Base-by-base conservation (phyloP, 2,329 filamentous ascomycete genomes). In the Sphaerulina vaccinii region DNA sequence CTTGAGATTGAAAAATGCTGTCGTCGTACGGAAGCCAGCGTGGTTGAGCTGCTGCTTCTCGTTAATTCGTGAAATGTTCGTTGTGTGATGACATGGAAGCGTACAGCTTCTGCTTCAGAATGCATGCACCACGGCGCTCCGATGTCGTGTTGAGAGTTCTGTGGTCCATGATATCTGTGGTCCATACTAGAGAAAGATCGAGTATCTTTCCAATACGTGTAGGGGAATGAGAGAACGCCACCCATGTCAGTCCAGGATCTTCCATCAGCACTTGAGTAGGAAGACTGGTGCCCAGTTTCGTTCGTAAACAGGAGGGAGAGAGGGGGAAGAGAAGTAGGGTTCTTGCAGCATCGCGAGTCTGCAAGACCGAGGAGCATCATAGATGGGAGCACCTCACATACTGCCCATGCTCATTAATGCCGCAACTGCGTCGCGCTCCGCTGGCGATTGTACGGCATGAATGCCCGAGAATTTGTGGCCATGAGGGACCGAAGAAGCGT, bases 351-450 rank as follows among this genome's bases (percentile, higher is more conserved):
- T n/a, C n/a, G n/a, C n/a, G n/a, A n/a, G n/a, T n/a, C n/a, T n/a
- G n/a, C n/a, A n/a, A n/a, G n/a, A n/a, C n/a, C n/a, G n/a, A n/a
- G n/a, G n/a, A n/a, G n/a, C n/a, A n/a, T n/a, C n/a, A n/a, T n/a
- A n/a, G n/a, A n/a, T n/a, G n/a, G n/a, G n/a, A n/a, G n/a, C n/a
- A n/a, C n/a, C 54, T 70, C 69, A 77, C 73, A 78, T 76, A 49
- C 87, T 91, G 73, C 88, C 86, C 71, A 93, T 85, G 70, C 84
- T 82, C 65, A 93, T 76, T 66, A 92, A 82, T 59, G 88, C 88
- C 71, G 90, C 88, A 59, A 91, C 82, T 49, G 88, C 88, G 71
- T 90, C 88, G 63, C 85, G 85, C 76, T 92, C 88, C 71, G 90
- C 85, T 55, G 83, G 80, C 68, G 86, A 82, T 24, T 58, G 56